phyloP scores from a whole-genome alignment of 139 green algal genomes.

The Microglena sp. region DNA sequence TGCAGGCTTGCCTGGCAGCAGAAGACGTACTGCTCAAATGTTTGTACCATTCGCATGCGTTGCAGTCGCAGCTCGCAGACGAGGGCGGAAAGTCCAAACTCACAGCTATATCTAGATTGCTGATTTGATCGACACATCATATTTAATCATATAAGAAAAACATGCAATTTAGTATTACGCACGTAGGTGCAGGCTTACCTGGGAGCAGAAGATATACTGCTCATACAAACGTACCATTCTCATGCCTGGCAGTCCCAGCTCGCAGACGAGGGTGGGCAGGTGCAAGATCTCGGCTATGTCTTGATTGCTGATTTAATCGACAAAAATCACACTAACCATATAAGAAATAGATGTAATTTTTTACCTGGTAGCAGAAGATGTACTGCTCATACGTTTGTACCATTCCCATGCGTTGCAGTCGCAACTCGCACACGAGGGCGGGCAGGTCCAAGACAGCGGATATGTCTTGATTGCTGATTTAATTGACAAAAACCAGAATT shows the following conservation, averaged over 20 bases:
- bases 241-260: constrained; percentile 58
- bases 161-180: too few relatives aligned
- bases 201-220: constrained; percentile 73
- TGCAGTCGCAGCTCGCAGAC: constrained; percentile 60
- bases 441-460: constrained; percentile 49
- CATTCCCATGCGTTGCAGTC: constrained; percentile 71
- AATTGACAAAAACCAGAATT: background rate
- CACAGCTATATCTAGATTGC: background rate
- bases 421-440: constrained; percentile 48
- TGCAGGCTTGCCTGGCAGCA: constrained; percentile 37
- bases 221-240: constrained; percentile 85
- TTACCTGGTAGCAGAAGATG: constrained; percentile 63
- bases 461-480: background rate
- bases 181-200: too few relatives aligned
- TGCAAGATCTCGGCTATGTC: too few relatives aligned
- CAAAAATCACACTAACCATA: too few relatives aligned
- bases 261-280: constrained; percentile 47
- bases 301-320: too few relatives aligned
- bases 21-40: constrained; percentile 75
- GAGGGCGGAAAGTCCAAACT: too few relatives aligned
- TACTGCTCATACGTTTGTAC: constrained; percentile 85
- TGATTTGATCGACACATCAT: background rate
- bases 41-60: constrained; percentile 79
- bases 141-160: too few relatives aligned
- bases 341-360: too few relatives aligned